These are phyloP conservation scores for Colletotrichum brevisporum DNA, from an alignment of 2,329 filamentous ascomycete genomes.

Conservation along the genomic window DNA sequence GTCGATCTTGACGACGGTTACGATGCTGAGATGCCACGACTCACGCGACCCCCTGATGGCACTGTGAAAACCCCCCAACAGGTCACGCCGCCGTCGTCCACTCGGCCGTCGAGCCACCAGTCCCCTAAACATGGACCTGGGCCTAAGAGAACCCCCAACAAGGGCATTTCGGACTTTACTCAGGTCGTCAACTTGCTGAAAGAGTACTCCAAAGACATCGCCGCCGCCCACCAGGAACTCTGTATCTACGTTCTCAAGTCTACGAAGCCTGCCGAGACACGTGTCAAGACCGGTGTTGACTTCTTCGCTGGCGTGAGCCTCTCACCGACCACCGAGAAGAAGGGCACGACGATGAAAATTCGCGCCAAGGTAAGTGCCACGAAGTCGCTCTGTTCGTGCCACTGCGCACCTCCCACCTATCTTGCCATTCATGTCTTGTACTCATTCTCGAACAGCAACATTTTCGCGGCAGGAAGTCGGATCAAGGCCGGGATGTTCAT, in stretches of 20 bases:
- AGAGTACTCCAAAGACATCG: constrained; percentile 58
- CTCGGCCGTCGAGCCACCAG: constrained; percentile 42
- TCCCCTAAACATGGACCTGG: constrained; percentile 45
- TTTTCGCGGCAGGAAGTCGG: constrained; percentile 57
- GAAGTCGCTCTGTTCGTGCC: not conserved
- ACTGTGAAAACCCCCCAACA: constrained; percentile 27
- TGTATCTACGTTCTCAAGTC: constrained; percentile 61
- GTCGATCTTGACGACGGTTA: constrained; percentile 33
- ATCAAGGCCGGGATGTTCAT: constrained; percentile 56
- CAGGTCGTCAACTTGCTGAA: constrained; percentile 40
- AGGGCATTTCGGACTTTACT: constrained; percentile 58
- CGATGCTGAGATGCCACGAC: constrained; percentile 37
- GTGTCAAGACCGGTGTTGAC: constrained; percentile 59
- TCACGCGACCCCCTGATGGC: constrained; percentile 10
- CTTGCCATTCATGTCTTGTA: not conserved
- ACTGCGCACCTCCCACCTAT: not conserved
- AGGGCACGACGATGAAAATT: constrained; percentile 60
- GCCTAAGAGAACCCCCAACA: constrained; percentile 48
- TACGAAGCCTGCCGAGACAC: constrained; percentile 57
- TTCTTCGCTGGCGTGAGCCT: constrained; percentile 63
- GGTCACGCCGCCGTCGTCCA: constrained; percentile 38
- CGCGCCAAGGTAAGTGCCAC: constrained; percentile 62
- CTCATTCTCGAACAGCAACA: constrained; percentile 54
- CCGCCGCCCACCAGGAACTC: constrained; percentile 60
- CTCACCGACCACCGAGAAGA: constrained; percentile 48